A percentile compares a stretch with the other conserved stretches of the same genome.
Conservation (phyloP, 2,329 filamentous ascomycete genomes). For the Emericellopsis atlantica region DNA sequence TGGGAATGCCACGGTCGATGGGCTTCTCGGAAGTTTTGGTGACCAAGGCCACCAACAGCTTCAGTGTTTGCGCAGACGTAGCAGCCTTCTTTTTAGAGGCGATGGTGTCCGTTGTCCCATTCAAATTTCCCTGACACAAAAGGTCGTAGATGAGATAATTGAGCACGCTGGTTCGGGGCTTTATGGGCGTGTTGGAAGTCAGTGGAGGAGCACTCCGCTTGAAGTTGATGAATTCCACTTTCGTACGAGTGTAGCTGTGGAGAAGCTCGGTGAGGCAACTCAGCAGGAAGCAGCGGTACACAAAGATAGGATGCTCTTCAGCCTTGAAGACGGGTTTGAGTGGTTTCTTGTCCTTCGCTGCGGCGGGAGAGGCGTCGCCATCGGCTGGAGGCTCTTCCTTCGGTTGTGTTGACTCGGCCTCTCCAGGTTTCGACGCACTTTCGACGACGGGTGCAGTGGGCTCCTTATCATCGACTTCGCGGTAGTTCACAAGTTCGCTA, state of each 20-base stretch:
- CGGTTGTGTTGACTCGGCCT: constrained; percentile 9
- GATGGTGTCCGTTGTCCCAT: constrained; percentile 61
- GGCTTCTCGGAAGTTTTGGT: constrained; percentile 74
- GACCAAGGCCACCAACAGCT: constrained; percentile 75
- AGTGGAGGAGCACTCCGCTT: constrained; percentile 82
- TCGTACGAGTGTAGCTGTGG: constrained; percentile 83
- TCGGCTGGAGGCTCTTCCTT: constrained; percentile 9
- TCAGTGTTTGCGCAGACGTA: constrained; percentile 77
- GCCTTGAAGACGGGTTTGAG: constrained; percentile 73
- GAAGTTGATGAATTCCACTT: constrained; percentile 99
- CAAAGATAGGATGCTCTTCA: constrained; percentile 88
- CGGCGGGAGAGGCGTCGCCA: constrained; percentile 15
- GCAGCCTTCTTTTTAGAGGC: constrained; percentile 71
- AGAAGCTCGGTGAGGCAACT: constrained; percentile 86
- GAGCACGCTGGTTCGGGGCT: constrained; percentile 81
- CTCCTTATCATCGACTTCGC: constrained; percentile 83
- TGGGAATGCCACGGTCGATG: constrained; percentile 38
- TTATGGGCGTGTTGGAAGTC: constrained; percentile 77
- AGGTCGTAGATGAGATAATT: constrained; percentile 87
- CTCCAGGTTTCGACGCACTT: constrained; percentile 5
- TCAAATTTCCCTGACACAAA: constrained; percentile 46
- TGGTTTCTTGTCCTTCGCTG: constrained; percentile 43
- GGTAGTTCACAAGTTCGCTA: constrained; percentile 82
- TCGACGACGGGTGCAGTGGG: constrained; percentile 23
- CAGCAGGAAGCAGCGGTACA: constrained; percentile 90